Evolutionary conservation across 495 filamentous ascomycete species (phyloP).

Genomic region (Monascus purpureus): DNA sequence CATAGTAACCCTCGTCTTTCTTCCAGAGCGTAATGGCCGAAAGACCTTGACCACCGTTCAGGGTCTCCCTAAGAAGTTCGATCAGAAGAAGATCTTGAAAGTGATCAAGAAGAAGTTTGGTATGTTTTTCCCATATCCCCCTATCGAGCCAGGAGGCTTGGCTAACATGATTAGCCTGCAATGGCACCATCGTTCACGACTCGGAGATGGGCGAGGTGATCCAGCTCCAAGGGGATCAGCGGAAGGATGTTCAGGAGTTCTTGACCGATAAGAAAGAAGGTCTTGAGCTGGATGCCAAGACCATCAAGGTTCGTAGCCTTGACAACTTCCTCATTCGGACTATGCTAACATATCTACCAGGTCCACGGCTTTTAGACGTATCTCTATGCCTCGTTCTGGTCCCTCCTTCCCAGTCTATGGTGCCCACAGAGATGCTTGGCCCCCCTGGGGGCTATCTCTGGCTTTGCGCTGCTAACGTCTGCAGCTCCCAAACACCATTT

Average conservation of each 20-base stretch:
- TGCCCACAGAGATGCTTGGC: conserved; percentile 19
- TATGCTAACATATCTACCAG: conserved; percentile 11
- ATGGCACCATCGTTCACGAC: conserved; percentile 98
- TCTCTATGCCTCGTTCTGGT: conserved; percentile 30
- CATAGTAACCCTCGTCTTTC: no score
- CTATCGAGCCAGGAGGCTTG: not conserved
- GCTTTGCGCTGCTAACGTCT: conserved; percentile 9
- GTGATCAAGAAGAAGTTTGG: conserved; percentile 99
- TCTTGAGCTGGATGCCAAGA: conserved; percentile 82
- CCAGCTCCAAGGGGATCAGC: conserved; percentile 97
- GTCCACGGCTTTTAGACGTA: conserved; percentile 44
- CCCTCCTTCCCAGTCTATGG: conserved; percentile 29
- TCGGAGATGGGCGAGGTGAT: conserved; percentile 99
- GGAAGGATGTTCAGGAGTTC: conserved; percentile 96
- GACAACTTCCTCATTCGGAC: not conserved
- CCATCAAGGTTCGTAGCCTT: conserved; percentile 66
- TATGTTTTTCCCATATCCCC: conserved; percentile 36
- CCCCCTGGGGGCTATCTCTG: conserved; percentile 14
- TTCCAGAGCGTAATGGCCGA: conserved; percentile 96
- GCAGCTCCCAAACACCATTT: no score
- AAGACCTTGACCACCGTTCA: conserved; percentile 99
- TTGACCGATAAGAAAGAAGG: conserved; percentile 90
- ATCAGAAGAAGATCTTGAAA: conserved; percentile 99
- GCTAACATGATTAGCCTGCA: conserved; percentile 55
- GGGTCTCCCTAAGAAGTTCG: conserved; percentile 94